Percentiles rank a stretch among this genome's conserved stretches.
Evolutionary conservation across 2,329 filamentous ascomycete species (phyloP).

Genomic region (Alternaria arbusti): DNA sequence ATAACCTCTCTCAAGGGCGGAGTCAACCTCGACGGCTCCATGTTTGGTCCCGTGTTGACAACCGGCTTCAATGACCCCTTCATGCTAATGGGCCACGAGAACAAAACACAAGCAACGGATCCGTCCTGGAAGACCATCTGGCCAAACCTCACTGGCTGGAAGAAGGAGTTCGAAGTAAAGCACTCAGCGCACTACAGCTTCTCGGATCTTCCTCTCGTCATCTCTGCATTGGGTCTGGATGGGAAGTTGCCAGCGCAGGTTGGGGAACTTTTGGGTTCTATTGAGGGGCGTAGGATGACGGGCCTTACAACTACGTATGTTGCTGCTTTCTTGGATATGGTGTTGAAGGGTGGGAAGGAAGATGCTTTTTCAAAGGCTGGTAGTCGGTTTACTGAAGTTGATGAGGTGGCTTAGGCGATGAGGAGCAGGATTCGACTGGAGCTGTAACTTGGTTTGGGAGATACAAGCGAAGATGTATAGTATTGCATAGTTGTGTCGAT

Average conservation of each 20-base stretch:
- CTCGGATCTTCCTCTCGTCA: constrained; percentile 31
- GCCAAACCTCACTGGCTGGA: constrained; percentile 32
- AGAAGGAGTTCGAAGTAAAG: constrained; percentile 35
- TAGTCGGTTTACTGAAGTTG: constrained; percentile 23
- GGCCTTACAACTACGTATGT: constrained; percentile 27
- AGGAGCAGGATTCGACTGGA: background rate
- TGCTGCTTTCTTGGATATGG: constrained; percentile 27
- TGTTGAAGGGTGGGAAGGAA: constrained; percentile 21
- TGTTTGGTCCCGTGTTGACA: constrained; percentile 31
- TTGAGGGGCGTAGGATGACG: constrained; percentile 30
- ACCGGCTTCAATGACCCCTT: constrained; percentile 25
- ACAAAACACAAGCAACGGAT: constrained; percentile 37
- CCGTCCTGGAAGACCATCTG: constrained; percentile 34
- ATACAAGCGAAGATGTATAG: background rate
- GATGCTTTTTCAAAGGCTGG: background rate
- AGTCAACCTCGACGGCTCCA: constrained; percentile 46
- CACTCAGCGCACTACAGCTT: constrained; percentile 36
- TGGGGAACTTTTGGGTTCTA: constrained; percentile 25
- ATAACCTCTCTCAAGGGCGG: constrained; percentile 31
- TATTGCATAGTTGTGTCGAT: background rate
- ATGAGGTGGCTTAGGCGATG: constrained; percentile 9
- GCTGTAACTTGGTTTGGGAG: background rate
- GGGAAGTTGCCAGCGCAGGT: constrained; percentile 21
- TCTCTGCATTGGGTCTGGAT: constrained; percentile 21
- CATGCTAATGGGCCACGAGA: constrained; percentile 35